Percentiles rank a stretch among this genome's conserved stretches.
Evolutionary conservation across 495 filamentous ascomycete species (phyloP).

Genomic region (Penicillium subrubescens): DNA sequence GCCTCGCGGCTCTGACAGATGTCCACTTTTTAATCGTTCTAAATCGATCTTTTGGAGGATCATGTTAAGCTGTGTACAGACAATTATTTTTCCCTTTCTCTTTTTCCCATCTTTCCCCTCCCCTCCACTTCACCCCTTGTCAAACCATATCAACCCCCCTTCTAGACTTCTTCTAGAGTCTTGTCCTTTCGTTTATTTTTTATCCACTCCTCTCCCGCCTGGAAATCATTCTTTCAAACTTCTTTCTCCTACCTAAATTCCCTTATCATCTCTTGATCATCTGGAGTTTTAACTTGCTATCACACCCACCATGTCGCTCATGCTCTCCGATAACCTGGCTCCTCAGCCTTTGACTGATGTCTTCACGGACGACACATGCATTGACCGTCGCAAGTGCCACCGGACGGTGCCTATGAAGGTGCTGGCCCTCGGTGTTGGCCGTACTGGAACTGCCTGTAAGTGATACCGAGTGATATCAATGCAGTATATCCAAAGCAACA

Average conservation of each 20-base stretch:
- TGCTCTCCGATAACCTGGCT: slow-evolving; percentile 46
- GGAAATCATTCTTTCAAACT: slow-evolving; percentile 1
- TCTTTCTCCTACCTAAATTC: slow-evolving; percentile 5
- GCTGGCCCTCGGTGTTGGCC: slow-evolving; percentile 60
- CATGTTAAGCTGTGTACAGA: not conserved
- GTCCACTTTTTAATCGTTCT: slow-evolving; percentile 12
- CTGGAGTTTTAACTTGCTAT: slow-evolving; percentile 3
- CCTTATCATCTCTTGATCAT: not conserved
- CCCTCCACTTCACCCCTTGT: slow-evolving; percentile 18
- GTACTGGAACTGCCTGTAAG: slow-evolving; percentile 70
- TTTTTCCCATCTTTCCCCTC: slow-evolving; percentile 9
- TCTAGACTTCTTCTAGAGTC: slow-evolving; percentile 35
- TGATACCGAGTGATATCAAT: not conserved
- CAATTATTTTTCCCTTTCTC: slow-evolving; percentile 16
- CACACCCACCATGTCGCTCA: slow-evolving; percentile 41
- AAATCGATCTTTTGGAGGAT: slow-evolving; percentile 18
- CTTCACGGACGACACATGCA: slow-evolving; percentile 60
- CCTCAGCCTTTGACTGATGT: slow-evolving; percentile 48
- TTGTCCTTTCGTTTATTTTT: slow-evolving; percentile 28
- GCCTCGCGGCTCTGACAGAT: slow-evolving; percentile 22
- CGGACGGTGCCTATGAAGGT: slow-evolving; percentile 69
- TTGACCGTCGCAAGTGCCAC: slow-evolving; percentile 63
- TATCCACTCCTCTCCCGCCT: slow-evolving; percentile 15
- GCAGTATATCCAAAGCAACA: not conserved
- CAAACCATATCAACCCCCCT: slow-evolving; percentile 23